A percentile compares a stretch with the other conserved stretches of the same genome.
phyloP scores from a whole-genome alignment of 2,329 filamentous ascomycete species.

The Stromatinia cepivora region DNA sequence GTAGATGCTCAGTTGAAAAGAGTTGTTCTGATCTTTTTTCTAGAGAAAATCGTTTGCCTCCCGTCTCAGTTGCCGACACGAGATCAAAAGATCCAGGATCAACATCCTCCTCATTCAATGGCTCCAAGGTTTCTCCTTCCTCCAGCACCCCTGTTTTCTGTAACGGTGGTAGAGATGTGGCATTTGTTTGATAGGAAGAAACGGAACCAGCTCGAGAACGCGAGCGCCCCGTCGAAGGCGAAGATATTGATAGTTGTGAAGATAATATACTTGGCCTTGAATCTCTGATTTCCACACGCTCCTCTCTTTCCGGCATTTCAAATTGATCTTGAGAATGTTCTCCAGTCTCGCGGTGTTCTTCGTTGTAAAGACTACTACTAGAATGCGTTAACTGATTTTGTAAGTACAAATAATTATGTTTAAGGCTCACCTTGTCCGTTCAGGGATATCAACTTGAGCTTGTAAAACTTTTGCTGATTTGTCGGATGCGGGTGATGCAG shows the following conservation, averaged over 20 bases:
- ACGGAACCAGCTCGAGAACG: constrained; percentile 31
- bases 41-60: constrained; percentile 51
- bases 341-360: constrained; percentile 8
- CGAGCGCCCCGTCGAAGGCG: constrained; percentile 31
- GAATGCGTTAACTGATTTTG: background rate
- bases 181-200: constrained; percentile 36
- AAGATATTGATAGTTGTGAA: constrained; percentile 16
- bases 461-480: constrained; percentile 7
- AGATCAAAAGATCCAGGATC: constrained; percentile 57
- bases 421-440: constrained; percentile 7
- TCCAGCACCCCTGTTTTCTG: constrained; percentile 34
- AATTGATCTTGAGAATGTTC: constrained; percentile 1
- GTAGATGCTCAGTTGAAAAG: constrained; percentile 65
- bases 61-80: constrained; percentile 46
- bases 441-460: constrained; percentile 13
- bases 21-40: constrained; percentile 65
- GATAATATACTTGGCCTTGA: constrained; percentile 13
- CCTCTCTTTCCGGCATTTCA: constrained; percentile 5
- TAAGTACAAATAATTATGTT: too few species aligned
- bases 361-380: constrained; percentile 17
- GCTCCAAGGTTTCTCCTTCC: constrained; percentile 55
- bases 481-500: background rate
- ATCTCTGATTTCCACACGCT: constrained; percentile 15
- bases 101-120: constrained; percentile 47
- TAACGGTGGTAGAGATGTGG: constrained; percentile 36